Base-by-base conservation (phyloP, 2,329 filamentous ascomycete species). In the Fusarium humuli region DNA sequence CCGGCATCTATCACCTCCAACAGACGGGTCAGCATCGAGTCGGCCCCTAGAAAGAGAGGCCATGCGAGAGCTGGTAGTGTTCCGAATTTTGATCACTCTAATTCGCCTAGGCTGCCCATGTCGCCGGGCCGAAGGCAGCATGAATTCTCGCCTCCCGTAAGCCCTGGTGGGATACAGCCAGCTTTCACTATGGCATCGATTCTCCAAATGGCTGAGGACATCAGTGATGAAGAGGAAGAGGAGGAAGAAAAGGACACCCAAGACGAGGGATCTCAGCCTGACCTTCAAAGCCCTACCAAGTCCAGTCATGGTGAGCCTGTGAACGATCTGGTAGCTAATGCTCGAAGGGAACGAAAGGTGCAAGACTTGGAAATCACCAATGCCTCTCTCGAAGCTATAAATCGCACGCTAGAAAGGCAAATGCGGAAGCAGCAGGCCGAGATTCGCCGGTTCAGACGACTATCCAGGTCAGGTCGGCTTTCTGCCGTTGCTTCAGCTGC, bases 321-420 rank as follows among this genome's bases (percentile, higher is more conserved):
- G 66, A 92, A 89, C 67, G 94, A 97, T 65, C 85, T 94, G 9
- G 94, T 96, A 13, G 88, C 92, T n/a, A 96, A 94, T 77, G 96
- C 96, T 16, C 89, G 96, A 30, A 88, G 94, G 37, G 96, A 98
- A 80, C 89, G 96, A 66, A 99, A 98, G 82, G 94, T 99, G 2
- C 88, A 98, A 72, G 96, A 99, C 78, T 84, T 99, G 8, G 94
- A 99, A 78, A 99, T 99, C 69, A 97, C 92, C 58, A 99, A 99
- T 76, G 96, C 94, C 2, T 98, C 94, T 2, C 86, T 99, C 5
- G 88, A 97, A 60, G 96, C 96, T 42, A 98, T 99, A 81, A 99
- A 99, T 77, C 88, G 94, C 56, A 96, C 94, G 0, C 83, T 99
- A 0, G 96, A 99, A 81, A 89, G 94, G 25, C 94, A 98, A 77